phyloP scores from a whole-genome alignment of 768 basidiomycete species.

The Naganishia friedmannii region DNA sequence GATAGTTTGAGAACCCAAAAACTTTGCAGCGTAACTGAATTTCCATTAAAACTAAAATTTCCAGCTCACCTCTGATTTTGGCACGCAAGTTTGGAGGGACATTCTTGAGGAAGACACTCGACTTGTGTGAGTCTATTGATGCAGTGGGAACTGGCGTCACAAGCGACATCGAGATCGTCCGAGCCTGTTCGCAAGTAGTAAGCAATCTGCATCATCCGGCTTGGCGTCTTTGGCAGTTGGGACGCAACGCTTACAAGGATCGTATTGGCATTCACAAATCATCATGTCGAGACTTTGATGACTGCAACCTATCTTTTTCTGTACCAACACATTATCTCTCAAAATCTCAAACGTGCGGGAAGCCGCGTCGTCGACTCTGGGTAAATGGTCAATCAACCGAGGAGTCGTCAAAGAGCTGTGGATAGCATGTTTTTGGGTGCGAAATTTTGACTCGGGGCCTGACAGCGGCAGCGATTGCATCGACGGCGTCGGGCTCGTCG shows the following conservation, averaged over 20 bases:
- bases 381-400: constrained; percentile 72
- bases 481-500: too few species aligned
- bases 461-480: background rate
- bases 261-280: constrained; percentile 88
- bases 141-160: constrained; percentile 84
- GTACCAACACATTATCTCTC: constrained; percentile 77
- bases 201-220: background rate
- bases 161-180: constrained; percentile 66
- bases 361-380: constrained; percentile 71
- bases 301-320: constrained; percentile 77
- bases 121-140: constrained; percentile 97
- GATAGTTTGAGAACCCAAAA: constrained; percentile 1
- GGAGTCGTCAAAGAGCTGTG: background rate
- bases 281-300: constrained; percentile 87
- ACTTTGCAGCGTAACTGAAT: background rate
- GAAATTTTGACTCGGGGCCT: background rate
- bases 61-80: constrained; percentile 82
- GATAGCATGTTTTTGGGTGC: too few species aligned
- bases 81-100: constrained; percentile 75
- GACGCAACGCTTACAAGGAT: constrained; percentile 70
- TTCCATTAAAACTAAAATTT: constrained; percentile 25
- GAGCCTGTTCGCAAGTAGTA: constrained; percentile 54
- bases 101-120: constrained; percentile 87
- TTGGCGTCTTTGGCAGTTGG: too few species aligned
- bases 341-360: constrained; percentile 71